Conservation (phyloP, 1,284 basidiomycete genomes). For the Irpex lacteus region DNA sequence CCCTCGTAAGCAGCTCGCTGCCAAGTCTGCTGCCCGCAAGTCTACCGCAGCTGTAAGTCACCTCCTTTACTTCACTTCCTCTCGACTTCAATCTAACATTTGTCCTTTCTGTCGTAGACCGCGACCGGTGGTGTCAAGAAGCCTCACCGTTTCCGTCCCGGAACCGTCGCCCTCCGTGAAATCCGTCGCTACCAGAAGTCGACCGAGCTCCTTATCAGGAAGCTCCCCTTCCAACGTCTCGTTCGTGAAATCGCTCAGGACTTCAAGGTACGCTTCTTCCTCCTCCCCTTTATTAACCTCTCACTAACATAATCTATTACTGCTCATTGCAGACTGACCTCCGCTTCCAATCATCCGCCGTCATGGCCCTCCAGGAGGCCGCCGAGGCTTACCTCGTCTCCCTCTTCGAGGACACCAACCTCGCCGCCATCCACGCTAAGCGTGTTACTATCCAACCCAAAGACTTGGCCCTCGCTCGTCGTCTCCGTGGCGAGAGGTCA, state of each 20-base stretch:
- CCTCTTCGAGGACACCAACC: slow-evolving; percentile 71
- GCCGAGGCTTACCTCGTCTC: slow-evolving; percentile 80
- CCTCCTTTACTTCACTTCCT: neutral
- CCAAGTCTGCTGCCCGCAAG: slow-evolving; percentile 57
- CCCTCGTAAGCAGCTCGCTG: slow-evolving; percentile 88
- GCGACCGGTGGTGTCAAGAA: slow-evolving; percentile 79
- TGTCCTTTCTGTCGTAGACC: slow-evolving; percentile 11
- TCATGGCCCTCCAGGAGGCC: slow-evolving; percentile 76
- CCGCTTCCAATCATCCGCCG: slow-evolving; percentile 74
- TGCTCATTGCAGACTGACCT: slow-evolving; percentile 73
- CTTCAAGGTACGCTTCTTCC: slow-evolving; percentile 53
- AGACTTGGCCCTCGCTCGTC: slow-evolving; percentile 46
- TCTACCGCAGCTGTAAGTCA: slow-evolving; percentile 27
- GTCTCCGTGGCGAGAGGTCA: slow-evolving; percentile 29
- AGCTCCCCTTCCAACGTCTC: slow-evolving; percentile 77
- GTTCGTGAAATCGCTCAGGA: slow-evolving; percentile 75
- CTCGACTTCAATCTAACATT: slow-evolving; percentile 2
- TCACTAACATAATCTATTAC: too few species aligned
- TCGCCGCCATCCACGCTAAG: slow-evolving; percentile 39
- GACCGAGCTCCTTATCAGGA: slow-evolving; percentile 76
- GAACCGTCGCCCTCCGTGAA: slow-evolving; percentile 82
- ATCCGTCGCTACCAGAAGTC: slow-evolving; percentile 85
- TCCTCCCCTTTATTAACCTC: too few species aligned
- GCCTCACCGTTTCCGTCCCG: slow-evolving; percentile 64
- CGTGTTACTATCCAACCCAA: slow-evolving; percentile 64